Evolutionary conservation across 768 basidiomycete genomes (phyloP), one percentile per base, ranked within the genome.

Genomic region (Tylopilus intermedius): DNA sequence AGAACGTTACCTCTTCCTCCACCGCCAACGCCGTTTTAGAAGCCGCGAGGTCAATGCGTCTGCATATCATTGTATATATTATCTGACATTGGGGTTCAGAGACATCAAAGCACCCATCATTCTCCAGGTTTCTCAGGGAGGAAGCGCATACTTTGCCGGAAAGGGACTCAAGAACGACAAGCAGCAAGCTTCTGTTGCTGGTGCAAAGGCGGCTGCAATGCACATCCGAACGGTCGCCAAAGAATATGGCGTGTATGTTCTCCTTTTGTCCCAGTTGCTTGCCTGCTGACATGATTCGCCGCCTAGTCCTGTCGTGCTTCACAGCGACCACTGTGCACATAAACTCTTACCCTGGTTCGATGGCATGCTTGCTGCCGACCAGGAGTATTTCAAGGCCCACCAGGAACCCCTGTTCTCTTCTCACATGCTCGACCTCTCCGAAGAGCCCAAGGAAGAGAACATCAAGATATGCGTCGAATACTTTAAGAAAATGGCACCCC

Each of bases 341-440:
- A 98, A 99, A 73, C 90, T 98, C 58, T 83, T 99, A 51, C 94
- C 88, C 5, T 99, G 96, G 96, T 94, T 97, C 72, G 96, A 99
- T 71, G 95, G 93, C 51, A 97, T 99, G 96, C 90, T 98, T 68
- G 88, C 83, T 46, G 95, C 94, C 49, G 87, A 99, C 65, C 89
- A 96, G 74, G 88, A 79, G 18, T 94, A 95, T 78, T 96, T 77
- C 81, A 92, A 89, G 72, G 74, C 82, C 59, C 86, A 98, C 76
- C 79, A 84, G 53, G 91, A 90, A 65, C 77, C 90, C 26, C 83
- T 94, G 46, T 94, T 92, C 79, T 92, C 91, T 53, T 96, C 93
- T 13, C 95, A 98, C 88, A 97, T 97, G 94, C 84, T 98, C 62
- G 95, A 97, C 71, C 84, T 97, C 59, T 96, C 94, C 39, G 95